Base-by-base conservation (phyloP, 1,284 basidiomycete species). In the Tilletia caries region DNA sequence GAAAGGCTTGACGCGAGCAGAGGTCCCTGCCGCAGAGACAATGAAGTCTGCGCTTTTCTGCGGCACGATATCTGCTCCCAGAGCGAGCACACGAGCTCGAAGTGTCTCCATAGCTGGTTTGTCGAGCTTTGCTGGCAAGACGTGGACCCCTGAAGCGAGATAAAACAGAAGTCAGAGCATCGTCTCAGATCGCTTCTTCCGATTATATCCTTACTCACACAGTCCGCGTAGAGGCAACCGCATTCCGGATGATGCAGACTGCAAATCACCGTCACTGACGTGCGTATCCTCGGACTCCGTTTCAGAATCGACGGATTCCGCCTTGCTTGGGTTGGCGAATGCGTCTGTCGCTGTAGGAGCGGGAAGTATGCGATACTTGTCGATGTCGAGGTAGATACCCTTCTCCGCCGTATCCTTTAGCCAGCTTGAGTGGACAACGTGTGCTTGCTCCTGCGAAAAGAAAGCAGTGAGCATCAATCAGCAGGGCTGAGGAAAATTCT, bases 391-490 rank as follows among this genome's bases (percentile, higher is more conserved):
- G 58, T 20, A 62, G 29, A 62, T 37, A 29, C 58, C 58, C 29
- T 62, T 25, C 33, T 62, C 32, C 5, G 58, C 58, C 10, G 58
- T 62, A 23, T 62, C 58, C 32, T 62, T 29, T 3, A 62, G 58
- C 58, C 58, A 62, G 32, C 33, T 33, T 62, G 58, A 20, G 23
- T 62, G 29, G 13, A 62, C 29, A 6, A 62, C 58, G 58, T 62
- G 58, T 8, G 33, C 58, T 4, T 37, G 58, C 32, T 62, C 20
- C 58, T 62, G 58, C 6, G 12, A 62, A 18, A 15, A 15, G 10
- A 37, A 20, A 34, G 18, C 15, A 4, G 58, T 62, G 13, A 62
- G 58, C 5, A 18, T 33, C 58, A 15, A 34, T 27, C 18, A n/a
- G 13, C 52, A 23, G 25, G 12, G 23, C 23, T 54, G 52, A 54